Base-by-base conservation (phyloP, 805 yeast genomes). In the Candida ipomoeae region DNA sequence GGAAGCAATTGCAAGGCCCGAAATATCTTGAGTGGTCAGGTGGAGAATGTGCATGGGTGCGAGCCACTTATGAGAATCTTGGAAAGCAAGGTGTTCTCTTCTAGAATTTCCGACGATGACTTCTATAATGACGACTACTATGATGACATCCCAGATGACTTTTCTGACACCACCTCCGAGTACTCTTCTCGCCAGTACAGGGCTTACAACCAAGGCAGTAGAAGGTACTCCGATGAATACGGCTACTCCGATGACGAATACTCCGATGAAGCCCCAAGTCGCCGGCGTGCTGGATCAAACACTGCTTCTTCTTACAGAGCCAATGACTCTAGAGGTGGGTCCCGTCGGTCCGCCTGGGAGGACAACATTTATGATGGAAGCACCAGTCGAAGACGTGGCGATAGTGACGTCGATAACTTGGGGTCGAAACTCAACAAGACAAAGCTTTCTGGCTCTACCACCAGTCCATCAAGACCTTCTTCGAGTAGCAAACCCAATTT, bases 11-110 rank as follows among this genome's bases (percentile, higher is more conserved):
- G 96, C 66, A 90, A 94, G 52, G 96, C 97, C n/a, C 82, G 88
- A 67, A 77, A 78, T 64, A 87, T 92, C 62, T 76, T 92, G 48
- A 72, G 85, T 6, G 99, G 99, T 37, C 80, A 86, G 57, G 88
- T 92, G n/a, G 92, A 89, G 44, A 81, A 96, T 3, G 98, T 98
- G 2, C 89, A 96, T 29, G 90, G 87, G 10, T 87, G 90, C 58
- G 97, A 90, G 55, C 79, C 94, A 5, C 77, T 92, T 56, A 83
- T 89, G 82, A 79, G 96, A 61, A 86, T 92, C 14, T 77, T 92
- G 55, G 92, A 90, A 56, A 82, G 94, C 31, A 79, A 91, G 58
- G 96, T 89, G 1, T 94, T 92, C 75, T 79, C 78, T 55, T 77
- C 76, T 65, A 73, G 70, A 45, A 71, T 67, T 46, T 73, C 73